These are phyloP conservation scores for Colletotrichum horii DNA, from an alignment of 2,329 filamentous ascomycete species.

Conservation along the genomic window DNA sequence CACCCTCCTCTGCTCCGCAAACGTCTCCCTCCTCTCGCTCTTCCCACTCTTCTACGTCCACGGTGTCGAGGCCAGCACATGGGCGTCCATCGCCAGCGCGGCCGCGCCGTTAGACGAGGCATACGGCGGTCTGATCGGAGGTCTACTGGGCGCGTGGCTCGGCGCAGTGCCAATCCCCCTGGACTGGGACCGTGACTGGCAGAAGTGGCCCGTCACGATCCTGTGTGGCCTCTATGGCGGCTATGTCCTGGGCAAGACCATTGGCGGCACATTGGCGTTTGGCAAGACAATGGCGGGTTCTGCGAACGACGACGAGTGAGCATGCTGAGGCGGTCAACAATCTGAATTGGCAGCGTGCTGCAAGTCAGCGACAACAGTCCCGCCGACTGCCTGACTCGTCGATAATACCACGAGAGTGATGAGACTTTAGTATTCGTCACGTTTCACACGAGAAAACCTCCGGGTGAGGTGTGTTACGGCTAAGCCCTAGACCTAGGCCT, in stretches of 20 bases:
- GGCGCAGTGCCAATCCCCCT: slow-evolving; percentile 94
- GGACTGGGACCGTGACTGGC: slow-evolving; percentile 99
- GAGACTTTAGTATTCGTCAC: not conserved
- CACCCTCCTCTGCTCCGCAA: slow-evolving; percentile 80
- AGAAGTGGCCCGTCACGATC: slow-evolving; percentile 95
- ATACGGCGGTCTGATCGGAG: slow-evolving; percentile 82
- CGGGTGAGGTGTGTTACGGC: not conserved
- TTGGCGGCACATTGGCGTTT: slow-evolving; percentile 58
- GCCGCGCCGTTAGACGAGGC: slow-evolving; percentile 80
- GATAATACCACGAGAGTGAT: not conserved
- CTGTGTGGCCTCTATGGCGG: slow-evolving; percentile 83
- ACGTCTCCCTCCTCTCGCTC: slow-evolving; percentile 79
- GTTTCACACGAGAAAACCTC: not conserved
- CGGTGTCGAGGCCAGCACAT: slow-evolving; percentile 74
- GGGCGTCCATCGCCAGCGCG: slow-evolving; percentile 72
- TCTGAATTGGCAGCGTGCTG: not conserved
- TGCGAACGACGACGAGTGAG: not conserved
- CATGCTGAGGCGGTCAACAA: not conserved
- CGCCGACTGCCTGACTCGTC: not conserved
- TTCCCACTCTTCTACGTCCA: slow-evolving; percentile 87
- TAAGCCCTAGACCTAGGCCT: not conserved
- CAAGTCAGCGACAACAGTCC: not conserved
- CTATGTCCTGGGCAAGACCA: slow-evolving; percentile 71
- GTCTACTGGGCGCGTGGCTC: slow-evolving; percentile 83
- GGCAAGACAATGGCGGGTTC: slow-evolving; percentile 45